Evolutionary conservation across 768 basidiomycete species (phyloP).

Genomic region (Leccinellum rugosiceps): DNA sequence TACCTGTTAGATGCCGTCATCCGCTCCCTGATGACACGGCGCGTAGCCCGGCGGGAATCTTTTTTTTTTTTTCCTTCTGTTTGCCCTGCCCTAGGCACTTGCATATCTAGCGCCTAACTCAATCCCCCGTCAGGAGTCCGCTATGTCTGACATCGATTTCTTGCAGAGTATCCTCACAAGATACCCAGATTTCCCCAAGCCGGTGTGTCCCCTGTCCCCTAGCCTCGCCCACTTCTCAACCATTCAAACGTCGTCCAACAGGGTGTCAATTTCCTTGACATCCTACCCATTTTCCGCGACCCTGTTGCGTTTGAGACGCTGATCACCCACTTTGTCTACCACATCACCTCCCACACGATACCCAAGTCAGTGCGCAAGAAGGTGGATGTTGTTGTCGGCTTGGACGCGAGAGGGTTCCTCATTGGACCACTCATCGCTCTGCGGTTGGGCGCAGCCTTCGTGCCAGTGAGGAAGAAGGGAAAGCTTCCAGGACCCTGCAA

Average conservation of each 20-base stretch:
- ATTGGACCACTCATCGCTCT: constrained; percentile 90
- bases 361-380: constrained; percentile 56
- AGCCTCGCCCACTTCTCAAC: background rate
- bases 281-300: constrained; percentile 88
- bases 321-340: constrained; percentile 85
- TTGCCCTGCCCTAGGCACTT: background rate
- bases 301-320: constrained; percentile 88
- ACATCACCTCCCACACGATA: constrained; percentile 76
- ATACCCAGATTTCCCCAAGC: constrained; percentile 85
- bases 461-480: constrained; percentile 90
- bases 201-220: constrained; percentile 45
- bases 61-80: constrained; percentile 1
- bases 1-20: background rate
- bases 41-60: background rate
- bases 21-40: constrained; percentile 1
- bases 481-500: constrained; percentile 91
- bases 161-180: constrained; percentile 57
- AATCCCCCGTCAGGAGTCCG: background rate
- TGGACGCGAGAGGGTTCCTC: constrained; percentile 96
- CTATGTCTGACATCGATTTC: constrained; percentile 75
- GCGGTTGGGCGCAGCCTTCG: constrained; percentile 89
- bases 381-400: constrained; percentile 89
- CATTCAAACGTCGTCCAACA: constrained; percentile 25
- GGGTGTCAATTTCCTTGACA: constrained; percentile 92
- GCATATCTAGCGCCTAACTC: background rate